These are phyloP conservation scores for Xylaria sp. DNA, from an alignment of 2,329 filamentous ascomycete species.

Conservation along the genomic window DNA sequence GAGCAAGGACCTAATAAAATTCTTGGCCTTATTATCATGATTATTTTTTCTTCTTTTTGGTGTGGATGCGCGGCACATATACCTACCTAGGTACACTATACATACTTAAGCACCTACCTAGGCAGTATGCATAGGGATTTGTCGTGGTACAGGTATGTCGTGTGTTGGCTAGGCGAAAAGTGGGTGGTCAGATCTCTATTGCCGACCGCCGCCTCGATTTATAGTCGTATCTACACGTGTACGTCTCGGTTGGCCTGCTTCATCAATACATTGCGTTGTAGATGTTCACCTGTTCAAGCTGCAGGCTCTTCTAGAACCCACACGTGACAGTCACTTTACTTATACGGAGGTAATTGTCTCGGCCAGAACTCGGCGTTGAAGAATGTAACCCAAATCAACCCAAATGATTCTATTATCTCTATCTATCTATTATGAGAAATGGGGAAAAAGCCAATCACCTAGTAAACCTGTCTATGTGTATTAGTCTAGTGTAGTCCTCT, in stretches of 20 bases:
- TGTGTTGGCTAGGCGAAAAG: no score
- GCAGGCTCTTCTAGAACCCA: background rate
- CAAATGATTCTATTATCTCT: background rate
- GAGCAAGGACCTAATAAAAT: no score
- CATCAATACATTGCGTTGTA: no score
- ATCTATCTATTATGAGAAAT: background rate
- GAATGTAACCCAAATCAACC: background rate
- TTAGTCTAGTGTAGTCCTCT: background rate
- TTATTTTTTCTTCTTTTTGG: no score
- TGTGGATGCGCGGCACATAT: background rate
- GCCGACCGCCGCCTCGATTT: background rate
- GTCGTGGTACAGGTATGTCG: background rate
- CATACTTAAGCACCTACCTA: background rate
- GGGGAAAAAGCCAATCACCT: background rate
- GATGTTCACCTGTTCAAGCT: background rate
- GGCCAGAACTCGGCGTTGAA: background rate
- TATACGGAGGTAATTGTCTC: background rate
- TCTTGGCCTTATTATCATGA: no score
- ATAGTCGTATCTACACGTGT: no score
- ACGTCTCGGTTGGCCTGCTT: background rate
- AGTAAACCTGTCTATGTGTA: no score
- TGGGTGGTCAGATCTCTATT: conserved; percentile 21
- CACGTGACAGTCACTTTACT: background rate
- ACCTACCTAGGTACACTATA: no score
- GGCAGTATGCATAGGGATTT: background rate